Evolutionary conservation across 441 rosid species (phyloP).

Genomic region (Francoa sonchifolia): DNA sequence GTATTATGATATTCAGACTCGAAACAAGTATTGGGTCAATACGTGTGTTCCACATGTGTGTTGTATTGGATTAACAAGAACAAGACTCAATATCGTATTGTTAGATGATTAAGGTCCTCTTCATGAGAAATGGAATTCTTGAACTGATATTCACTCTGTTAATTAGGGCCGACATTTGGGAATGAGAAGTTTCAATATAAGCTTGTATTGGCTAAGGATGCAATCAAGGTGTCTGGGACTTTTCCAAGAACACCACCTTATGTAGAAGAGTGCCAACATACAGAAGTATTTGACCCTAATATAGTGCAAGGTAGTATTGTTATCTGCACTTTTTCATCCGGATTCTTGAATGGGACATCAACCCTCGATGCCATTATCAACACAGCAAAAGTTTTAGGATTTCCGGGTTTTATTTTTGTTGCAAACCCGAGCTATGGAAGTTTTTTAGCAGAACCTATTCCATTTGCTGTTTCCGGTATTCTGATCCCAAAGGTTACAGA

Average conservation of each 20-base stretch:
- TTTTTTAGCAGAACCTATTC: constrained; percentile 48
- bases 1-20: not conserved
- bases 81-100: too few relatives aligned
- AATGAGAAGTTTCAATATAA: constrained; percentile 26
- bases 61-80: too few relatives aligned
- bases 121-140: not conserved
- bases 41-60: too few relatives aligned
- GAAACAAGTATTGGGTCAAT: too few relatives aligned
- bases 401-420: constrained; percentile 50
- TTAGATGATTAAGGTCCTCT: too few relatives aligned
- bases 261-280: constrained; percentile 51
- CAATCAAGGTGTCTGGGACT: constrained; percentile 27
- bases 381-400: constrained; percentile 48
- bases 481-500: constrained; percentile 42
- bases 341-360: constrained; percentile 43
- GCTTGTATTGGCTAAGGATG: constrained; percentile 70
- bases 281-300: constrained; percentile 31
- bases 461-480: constrained; percentile 30
- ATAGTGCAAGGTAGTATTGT: constrained; percentile 35
- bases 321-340: constrained; percentile 43
- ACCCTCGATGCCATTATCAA: constrained; percentile 40
- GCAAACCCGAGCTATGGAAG: constrained; percentile 61
- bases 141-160: constrained; percentile 5
- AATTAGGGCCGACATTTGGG: constrained; percentile 55
- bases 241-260: constrained; percentile 35